Percentiles rank a stretch among this genome's conserved stretches.
Evolutionary conservation across 176 grass and related monocot genomes (phyloP).

Genomic region (Rhynchospora tenuis): DNA sequence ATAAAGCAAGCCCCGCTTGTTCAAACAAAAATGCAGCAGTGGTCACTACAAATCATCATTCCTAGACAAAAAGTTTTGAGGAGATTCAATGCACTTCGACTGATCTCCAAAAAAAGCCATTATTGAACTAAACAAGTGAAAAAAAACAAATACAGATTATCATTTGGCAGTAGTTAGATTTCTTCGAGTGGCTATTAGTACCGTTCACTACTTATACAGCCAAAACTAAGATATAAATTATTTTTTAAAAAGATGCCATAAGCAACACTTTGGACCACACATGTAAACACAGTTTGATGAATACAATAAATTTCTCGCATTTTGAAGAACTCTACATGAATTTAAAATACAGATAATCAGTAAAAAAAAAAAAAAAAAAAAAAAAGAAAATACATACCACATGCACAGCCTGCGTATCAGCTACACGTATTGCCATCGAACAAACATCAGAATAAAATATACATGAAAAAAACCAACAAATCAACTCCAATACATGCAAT

Average conservation of each 20-base stretch:
- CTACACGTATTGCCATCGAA: constrained; percentile 17
- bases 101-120: neutral
- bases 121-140: neutral
- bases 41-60: neutral
- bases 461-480: constrained; percentile 24
- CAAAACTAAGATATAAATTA: neutral
- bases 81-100: neutral
- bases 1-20: too few relatives aligned
- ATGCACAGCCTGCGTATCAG: neutral
- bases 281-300: neutral
- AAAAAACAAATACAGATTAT: neutral
- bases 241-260: neutral
- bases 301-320: neutral
- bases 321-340: neutral
- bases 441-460: constrained; percentile 25
- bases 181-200: neutral
- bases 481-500: constrained; percentile 18
- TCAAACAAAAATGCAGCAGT: neutral
- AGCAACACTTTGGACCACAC: neutral
- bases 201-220: neutral
- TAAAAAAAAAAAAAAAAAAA: neutral
- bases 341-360: neutral
- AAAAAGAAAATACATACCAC: neutral
- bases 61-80: too few relatives aligned
- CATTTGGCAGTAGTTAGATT: neutral